These are phyloP conservation scores for Linum trigynum DNA, from an alignment of 345 rosid species.

Conservation along the genomic window DNA sequence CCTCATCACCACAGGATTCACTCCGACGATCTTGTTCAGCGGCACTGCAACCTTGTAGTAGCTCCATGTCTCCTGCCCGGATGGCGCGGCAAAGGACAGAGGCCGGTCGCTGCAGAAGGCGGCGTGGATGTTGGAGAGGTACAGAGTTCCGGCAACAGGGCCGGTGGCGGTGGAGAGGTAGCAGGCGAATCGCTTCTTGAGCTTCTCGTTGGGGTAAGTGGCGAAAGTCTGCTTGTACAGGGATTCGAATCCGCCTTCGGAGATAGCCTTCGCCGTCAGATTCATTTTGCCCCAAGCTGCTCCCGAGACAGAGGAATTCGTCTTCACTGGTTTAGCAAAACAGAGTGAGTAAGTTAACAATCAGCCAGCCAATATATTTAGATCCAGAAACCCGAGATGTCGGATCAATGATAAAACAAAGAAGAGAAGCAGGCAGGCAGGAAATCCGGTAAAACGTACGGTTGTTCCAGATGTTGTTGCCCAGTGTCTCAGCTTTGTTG, in stretches of 20 bases:
- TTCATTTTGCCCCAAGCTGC: slow-evolving; percentile 88
- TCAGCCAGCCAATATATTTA: background rate
- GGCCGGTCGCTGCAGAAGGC: slow-evolving; percentile 88
- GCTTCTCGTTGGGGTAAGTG: slow-evolving; percentile 54
- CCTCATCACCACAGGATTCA: slow-evolving; percentile 43
- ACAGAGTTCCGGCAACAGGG: slow-evolving; percentile 82
- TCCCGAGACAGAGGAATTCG: slow-evolving; percentile 58
- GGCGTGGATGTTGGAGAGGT: slow-evolving; percentile 48
- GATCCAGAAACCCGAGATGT: background rate
- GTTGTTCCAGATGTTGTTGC: slow-evolving; percentile 79
- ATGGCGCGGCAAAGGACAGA: slow-evolving; percentile 58
- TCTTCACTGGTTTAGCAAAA: slow-evolving; percentile 37
- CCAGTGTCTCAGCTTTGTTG: slow-evolving; percentile 64
- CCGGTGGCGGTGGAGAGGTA: slow-evolving; percentile 81
- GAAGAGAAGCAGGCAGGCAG: background rate
- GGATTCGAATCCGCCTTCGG: slow-evolving; percentile 81
- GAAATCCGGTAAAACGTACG: slow-evolving; percentile 25
- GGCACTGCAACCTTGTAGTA: slow-evolving; percentile 75
- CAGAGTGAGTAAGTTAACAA: no score
- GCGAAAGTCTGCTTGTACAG: slow-evolving; percentile 59
- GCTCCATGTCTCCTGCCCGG: slow-evolving; percentile 82
- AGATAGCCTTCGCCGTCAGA: slow-evolving; percentile 61
- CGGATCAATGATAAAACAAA: background rate
- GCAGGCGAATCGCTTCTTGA: slow-evolving; percentile 68
- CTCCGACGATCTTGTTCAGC: slow-evolving; percentile 31